phyloP scores from a whole-genome alignment of 441 rosid genomes.

The Biscutella laevigata region DNA sequence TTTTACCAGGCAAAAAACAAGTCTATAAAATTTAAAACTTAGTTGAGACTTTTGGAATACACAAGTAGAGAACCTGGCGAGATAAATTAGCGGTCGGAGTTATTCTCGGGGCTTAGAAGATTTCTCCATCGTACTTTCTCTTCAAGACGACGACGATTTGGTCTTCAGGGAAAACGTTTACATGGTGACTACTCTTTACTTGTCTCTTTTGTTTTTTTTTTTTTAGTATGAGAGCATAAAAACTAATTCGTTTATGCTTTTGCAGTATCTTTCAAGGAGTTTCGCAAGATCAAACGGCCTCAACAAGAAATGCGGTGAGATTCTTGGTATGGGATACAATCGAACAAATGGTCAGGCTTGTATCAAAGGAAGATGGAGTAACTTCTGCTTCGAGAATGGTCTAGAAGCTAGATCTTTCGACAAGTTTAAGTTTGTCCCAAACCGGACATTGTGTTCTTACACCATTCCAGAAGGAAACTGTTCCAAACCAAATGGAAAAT shows the following conservation, averaged over 20 bases:
- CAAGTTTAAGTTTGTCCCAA: not conserved
- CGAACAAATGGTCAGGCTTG: not conserved
- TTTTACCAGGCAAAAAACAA: too few species aligned
- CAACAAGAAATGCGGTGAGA: slow-evolving; percentile 7
- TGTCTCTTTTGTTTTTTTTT: not conserved
- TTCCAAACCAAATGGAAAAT: not conserved
- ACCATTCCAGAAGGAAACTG: not conserved
- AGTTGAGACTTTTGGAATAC: too few species aligned
- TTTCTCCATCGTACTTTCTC: too few species aligned
- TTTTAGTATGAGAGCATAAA: not conserved
- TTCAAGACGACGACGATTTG: too few species aligned
- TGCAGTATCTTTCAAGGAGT: not conserved
- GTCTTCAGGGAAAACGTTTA: too few species aligned
- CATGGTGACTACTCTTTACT: not conserved
- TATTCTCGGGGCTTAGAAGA: too few species aligned
- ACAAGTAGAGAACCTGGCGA: too few species aligned
- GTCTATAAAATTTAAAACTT: too few species aligned
- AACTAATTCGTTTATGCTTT: not conserved
- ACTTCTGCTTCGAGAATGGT: not conserved
- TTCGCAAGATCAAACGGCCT: slow-evolving; percentile 9
- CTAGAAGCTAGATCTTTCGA: not conserved
- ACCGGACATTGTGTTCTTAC: not conserved
- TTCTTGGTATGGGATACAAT: slow-evolving; percentile 7
- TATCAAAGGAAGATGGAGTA: slow-evolving; percentile 2
- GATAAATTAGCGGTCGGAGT: too few species aligned